phyloP scores from a whole-genome alignment of 441 rosid genomes.

The Hura crepitans region DNA sequence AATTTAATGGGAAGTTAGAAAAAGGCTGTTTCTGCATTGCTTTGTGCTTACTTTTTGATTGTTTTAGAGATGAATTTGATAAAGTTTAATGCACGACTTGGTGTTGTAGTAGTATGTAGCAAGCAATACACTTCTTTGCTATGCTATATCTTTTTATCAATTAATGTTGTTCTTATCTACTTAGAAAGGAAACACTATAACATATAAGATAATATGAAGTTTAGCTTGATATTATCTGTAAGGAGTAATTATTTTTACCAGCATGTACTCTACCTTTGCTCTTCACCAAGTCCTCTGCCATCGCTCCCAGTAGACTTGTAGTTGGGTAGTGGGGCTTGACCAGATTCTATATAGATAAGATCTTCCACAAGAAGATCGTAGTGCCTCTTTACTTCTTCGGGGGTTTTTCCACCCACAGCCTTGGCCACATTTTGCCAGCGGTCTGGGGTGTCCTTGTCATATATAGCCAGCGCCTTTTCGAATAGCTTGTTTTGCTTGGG shows the following conservation, averaged over 20 bases:
- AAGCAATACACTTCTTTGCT: neutral
- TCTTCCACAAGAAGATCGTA: conserved; percentile 79
- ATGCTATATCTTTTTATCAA: neutral
- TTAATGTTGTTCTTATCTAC: neutral
- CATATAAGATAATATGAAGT: neutral
- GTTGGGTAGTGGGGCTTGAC: conserved; percentile 66
- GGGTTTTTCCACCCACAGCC: conserved; percentile 75
- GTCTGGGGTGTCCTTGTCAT: conserved; percentile 57
- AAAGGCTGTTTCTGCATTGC: no score
- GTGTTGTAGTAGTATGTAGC: neutral
- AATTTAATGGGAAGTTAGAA: neutral
- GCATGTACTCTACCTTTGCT: conserved; percentile 45
- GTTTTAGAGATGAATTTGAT: neutral
- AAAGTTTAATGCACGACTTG: neutral
- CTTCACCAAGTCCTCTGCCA: conserved; percentile 38
- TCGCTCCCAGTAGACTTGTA: conserved; percentile 42
- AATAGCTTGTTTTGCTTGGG: conserved; percentile 83
- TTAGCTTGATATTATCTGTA: neutral
- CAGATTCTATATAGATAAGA: conserved; percentile 70
- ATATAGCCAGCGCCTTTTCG: conserved; percentile 72
- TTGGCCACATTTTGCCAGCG: conserved; percentile 84
- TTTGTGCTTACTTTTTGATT: neutral
- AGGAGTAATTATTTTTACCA: neutral
- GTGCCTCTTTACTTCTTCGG: conserved; percentile 79
- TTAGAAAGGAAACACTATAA: neutral